Evolutionary conservation across 805 yeast species (phyloP), one percentile per base, ranked within the genome.

Genomic region (Yamadazyma scolyti): DNA sequence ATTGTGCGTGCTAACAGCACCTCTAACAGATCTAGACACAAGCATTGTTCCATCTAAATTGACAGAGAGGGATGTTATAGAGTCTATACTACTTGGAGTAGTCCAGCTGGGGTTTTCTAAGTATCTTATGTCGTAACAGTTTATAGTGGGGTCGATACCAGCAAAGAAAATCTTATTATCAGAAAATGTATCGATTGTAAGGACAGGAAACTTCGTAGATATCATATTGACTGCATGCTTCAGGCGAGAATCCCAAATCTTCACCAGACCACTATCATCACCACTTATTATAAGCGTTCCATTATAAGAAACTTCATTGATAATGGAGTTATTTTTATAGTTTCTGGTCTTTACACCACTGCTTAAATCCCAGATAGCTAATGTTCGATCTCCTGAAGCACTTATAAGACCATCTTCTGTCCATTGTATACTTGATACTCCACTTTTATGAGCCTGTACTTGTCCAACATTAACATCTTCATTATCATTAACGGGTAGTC

Each of bases 101-200:
- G 31, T 54, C 75, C 81, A 79, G 6, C 70, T 25, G 1, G 73
- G 66, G 5, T 43, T 36, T 1, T 57, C 55, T 4, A 60, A 34
- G 3, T 61, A 52, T 32, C 86, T 54, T 6, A 74, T 28, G 46
- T 85, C 94, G 58, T 71, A 79, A 2, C 77, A 79, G 24, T 58
- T 48, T 1, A 85, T 66, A 0, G 65, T 58, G 1, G 86, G 81
- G 40, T 85, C 90, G 3, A 85, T 71, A 0, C 95, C 95, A 0
- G 80, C 61, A 4, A 75, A 64, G 42, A 65, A 84, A 4, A 81
- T 44, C 9, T 59, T 53, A 3, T 50, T 45, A 39, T 56, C 61
- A 10, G 58, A 48, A 4, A 55, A 44, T 5, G 55, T 44, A n/a
- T n/a, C n/a, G 43, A 66, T 37, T 0, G 84, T 62, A 13, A 82